Base-by-base conservation (phyloP, 1,284 basidiomycete species). In the Polyporus tsugae region DNA sequence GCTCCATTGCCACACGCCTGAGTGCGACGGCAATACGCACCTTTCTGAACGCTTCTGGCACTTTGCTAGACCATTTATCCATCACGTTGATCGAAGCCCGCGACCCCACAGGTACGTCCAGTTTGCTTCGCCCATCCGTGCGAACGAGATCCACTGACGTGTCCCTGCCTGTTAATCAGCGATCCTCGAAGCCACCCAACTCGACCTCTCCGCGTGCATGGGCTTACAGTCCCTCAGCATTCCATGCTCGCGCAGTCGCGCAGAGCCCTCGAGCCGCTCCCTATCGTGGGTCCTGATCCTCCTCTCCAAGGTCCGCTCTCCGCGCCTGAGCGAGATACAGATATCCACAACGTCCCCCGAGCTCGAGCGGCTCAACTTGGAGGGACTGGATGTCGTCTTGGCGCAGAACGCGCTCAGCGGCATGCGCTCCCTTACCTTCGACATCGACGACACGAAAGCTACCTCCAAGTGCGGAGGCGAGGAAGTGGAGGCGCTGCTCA, bases 241-340 rank as follows among this genome's bases (percentile, higher is more conserved):
- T 11, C 52, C 63, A 19, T 77, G 75, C 63, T 59, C 71, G 3
- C 59, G 61, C 36, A 33, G 57, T 35, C 38, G 41, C 9, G 57
- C 38, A 22, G 70, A 67, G 11, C 63, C 69, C 22, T 60, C 69
- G 36, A 71, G 42, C 10, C 64, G 71, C 10, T 77, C 76, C 5
- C 68, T 77, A 36, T 77, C 76, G n/a, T 77, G 76, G 76, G 73
- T 75, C 52, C 62, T 76, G 33, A 63, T 72, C 38, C 63, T 77
- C 25, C 75, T 77, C 13, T 70, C 75, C 39, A 73, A 68, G 22
- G 65, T 71, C n/a, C 64, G 67, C 44, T 71, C 76, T 1, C 38
- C 72, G 2, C 55, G 46, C 6, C 70, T 76, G 5, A 33, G 63
- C 35, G 61, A 68, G 44, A 62, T 77, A 44, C 60, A 60, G 11